phyloP scores from a whole-genome alignment of 352 stramenopile genomes.

The Pythium oligandrum region DNA sequence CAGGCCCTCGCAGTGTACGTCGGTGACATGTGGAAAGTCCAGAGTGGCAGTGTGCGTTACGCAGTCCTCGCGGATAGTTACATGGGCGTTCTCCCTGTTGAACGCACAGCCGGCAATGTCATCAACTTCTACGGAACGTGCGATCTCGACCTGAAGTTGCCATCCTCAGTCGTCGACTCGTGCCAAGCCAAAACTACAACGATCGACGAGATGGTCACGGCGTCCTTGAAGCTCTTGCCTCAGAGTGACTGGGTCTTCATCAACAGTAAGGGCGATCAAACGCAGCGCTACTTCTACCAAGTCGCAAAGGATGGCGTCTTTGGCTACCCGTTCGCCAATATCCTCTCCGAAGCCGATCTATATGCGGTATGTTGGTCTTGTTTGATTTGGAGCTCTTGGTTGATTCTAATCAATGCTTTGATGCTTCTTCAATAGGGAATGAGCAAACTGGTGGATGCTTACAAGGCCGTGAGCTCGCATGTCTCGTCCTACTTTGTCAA shows the following conservation, averaged over 20 bases:
- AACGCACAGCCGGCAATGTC: conserved; percentile 32
- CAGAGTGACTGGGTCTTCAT: conserved; percentile 55
- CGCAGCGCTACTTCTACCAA: conserved; percentile 64
- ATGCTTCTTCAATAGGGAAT: background rate
- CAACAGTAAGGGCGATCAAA: conserved; percentile 46
- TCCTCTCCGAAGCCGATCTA: conserved; percentile 51
- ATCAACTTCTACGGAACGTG: conserved; percentile 56
- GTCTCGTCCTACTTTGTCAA: background rate
- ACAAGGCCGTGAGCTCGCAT: background rate
- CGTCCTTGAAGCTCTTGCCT: conserved; percentile 34
- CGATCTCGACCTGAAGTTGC: conserved; percentile 28
- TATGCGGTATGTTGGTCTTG: conserved; percentile 11
- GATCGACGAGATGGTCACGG: conserved; percentile 32
- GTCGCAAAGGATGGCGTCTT: conserved; percentile 40
- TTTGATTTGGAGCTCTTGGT: too few species aligned
- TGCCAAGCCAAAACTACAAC: conserved; percentile 39
- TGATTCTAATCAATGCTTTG: too few species aligned
- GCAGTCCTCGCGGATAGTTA: conserved; percentile 57
- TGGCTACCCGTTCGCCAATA: conserved; percentile 45
- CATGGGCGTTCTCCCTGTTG: conserved; percentile 42
- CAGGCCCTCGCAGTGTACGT: conserved; percentile 40
- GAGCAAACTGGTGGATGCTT: background rate
- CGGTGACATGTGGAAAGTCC: conserved; percentile 43
- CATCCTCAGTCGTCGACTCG: conserved; percentile 16
- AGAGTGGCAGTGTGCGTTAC: conserved; percentile 36